Evolutionary conservation across 1,139 yeast species (phyloP), one percentile per base, ranked within the genome.

Genomic region (Zygosaccharomyces pseudobailii): DNA sequence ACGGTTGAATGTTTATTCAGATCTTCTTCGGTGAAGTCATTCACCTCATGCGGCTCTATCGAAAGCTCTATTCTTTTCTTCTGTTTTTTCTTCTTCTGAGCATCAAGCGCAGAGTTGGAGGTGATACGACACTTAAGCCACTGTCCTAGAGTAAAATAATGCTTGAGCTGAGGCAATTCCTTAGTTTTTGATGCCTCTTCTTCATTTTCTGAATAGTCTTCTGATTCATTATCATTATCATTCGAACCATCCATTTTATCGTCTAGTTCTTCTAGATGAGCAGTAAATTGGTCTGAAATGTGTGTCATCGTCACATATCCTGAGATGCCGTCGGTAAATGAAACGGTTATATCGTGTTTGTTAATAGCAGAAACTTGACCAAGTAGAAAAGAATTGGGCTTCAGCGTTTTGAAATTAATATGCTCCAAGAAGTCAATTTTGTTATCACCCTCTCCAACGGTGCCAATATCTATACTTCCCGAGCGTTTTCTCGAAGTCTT

Each of bases 71-170:
- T 77, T 63, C 84, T 80, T 65, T 82, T 85, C 54, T 64, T 65
- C 25, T 61, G 59, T 45, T 68, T 70, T 22, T 60, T 56, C 42
- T 73, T 73, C 6, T 65, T 63, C 23, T 68, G 64, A 17, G 63
- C 55, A 30, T 65, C 64, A n/a, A 71, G 61, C 34, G 69, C 68
- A 20, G 71, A 61, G 19, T 77, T 69, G 37, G 76, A 76, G 6
- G 76, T 75, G 6, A 90, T 89, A 47, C 76, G 71, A 24, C 95
- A 95, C 58, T 94, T 79, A 41, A 92, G 70, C 89, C 95, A 92
- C 66, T 87, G 94, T 9, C 97, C 97, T 36, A 79, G 58, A 41
- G 68, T 64, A 69, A 90, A 89, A 46, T 79, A 65, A 2, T 72
- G 62, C 1, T 70, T 63, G 50, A 87, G 71, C 13, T 73, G 68